Evolutionary conservation across 345 rosid genomes (phyloP), one percentile per base, ranked within the genome.

Genomic region (Salix dunnii): DNA sequence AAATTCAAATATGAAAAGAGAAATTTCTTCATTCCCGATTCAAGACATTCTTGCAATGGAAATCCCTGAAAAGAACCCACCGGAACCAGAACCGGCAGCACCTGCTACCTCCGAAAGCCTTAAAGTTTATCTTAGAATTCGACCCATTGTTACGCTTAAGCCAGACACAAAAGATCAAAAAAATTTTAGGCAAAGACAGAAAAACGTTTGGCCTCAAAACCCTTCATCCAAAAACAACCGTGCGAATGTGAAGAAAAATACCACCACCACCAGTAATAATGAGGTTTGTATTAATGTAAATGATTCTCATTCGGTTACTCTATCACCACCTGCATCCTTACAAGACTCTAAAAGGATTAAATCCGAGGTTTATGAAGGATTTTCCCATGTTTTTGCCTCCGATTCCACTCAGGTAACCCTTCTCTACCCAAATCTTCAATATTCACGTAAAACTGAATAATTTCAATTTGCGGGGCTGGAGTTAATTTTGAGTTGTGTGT

Each of bases 351-450:
- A 90, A 76, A 83, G 91, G 74, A 89, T 82, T 21, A 93, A 89
- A 74, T 83, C 94, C n/a, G 97, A 91, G 82, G 86, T 90, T 0
- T 95, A 79, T 20, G 91, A 90, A 76, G 99, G 99, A n/a, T 93
- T 95, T 75, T 93, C 97, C 25, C 78, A 84, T 25, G 99, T 95
- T 27, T 95, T 95, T 75, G 76, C 92, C 0, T 67, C 88, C 2
- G 81, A 89, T 79, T 89, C 94, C 8, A 85, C 91, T 1, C 98
- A 94, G 95, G 98, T 93, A 62, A 61, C 70, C 28, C 30, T 23
- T 61, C 13, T 61, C 1, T 61, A 40, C 16, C 66, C 66, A 23
- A 21, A n/a, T 61, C 30, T 61, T n/a, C 66, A 11, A 0, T 61
- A 8, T 61, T 43, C 17, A 13, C 49, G 49, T 12, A 43, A 43